A percentile compares a stretch with the other conserved stretches of the same genome.
These are phyloP conservation scores for Bifiguratus adelaidae DNA, from an alignment of 192 early-diverging fungal species.

Conservation along the genomic window DNA sequence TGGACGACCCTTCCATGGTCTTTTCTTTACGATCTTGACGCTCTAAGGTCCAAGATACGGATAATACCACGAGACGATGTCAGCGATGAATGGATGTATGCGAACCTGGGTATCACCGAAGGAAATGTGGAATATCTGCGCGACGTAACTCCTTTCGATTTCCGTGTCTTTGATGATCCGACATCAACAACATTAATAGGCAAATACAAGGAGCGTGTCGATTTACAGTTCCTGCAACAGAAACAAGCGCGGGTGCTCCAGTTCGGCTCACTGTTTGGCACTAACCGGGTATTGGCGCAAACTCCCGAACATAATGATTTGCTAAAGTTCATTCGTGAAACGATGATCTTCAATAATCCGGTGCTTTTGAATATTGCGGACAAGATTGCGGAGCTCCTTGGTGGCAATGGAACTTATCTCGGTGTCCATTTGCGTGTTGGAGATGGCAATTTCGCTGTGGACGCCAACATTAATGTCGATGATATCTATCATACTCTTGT, in stretches of 20 bases:
- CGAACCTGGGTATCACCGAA: constrained; percentile 20
- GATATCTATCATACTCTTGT: constrained; percentile 32
- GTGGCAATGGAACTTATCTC: constrained; percentile 29
- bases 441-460: constrained; percentile 32
- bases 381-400: constrained; percentile 28
- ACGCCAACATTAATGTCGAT: constrained; percentile 29
- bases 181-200: constrained; percentile 16
- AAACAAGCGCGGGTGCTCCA: constrained; percentile 27
- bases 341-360: constrained; percentile 38
- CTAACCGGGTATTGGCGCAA: constrained; percentile 29
- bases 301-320: constrained; percentile 25
- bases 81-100: constrained; percentile 35
- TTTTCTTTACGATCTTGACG: constrained; percentile 38
- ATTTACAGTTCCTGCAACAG: constrained; percentile 18
- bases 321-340: constrained; percentile 18
- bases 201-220: constrained; percentile 23
- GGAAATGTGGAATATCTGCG: constrained; percentile 32
- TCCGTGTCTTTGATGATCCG: constrained; percentile 39
- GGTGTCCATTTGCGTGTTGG: constrained; percentile 43
- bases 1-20: constrained; percentile 45
- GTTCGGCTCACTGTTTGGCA: constrained; percentile 40
- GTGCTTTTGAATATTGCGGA: constrained; percentile 27
- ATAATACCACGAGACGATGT: constrained; percentile 31
- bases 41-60: constrained; percentile 18
- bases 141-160: constrained; percentile 37